phyloP scores from a whole-genome alignment of 2,329 filamentous ascomycete genomes.

The Fusarium illudens region DNA sequence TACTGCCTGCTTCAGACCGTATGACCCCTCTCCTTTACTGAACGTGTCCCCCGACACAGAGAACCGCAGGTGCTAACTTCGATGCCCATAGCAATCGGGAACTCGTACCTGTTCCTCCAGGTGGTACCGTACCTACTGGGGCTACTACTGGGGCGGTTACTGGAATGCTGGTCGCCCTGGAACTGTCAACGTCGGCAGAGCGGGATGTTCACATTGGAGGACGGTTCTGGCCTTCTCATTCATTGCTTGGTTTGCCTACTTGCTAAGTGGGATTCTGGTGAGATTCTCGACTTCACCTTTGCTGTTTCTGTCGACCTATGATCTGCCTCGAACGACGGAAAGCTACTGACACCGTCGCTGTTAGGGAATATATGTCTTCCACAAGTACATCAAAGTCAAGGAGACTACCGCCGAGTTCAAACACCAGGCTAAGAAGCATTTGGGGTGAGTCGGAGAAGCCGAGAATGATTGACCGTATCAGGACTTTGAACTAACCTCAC shows the following conservation, averaged over 20 bases:
- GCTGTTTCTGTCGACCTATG: neutral
- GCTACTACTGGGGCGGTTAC: slow-evolving; percentile 41
- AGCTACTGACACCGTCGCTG: neutral
- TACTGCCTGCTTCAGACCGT: slow-evolving; percentile 39
- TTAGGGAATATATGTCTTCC: slow-evolving; percentile 22
- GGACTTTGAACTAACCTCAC: neutral
- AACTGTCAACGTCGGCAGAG: slow-evolving; percentile 1
- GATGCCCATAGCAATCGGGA: slow-evolving; percentile 14
- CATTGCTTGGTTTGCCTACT: slow-evolving; percentile 32
- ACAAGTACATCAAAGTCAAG: slow-evolving; percentile 13
- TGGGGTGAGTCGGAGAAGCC: neutral
- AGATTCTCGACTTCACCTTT: neutral
- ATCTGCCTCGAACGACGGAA: neutral
- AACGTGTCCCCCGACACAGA: neutral
- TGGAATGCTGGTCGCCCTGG: slow-evolving; percentile 25
- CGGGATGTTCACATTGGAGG: slow-evolving; percentile 36
- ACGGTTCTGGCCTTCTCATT: slow-evolving; percentile 38
- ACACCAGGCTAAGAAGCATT: neutral
- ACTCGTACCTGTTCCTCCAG: slow-evolving; percentile 14
- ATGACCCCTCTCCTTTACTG: neutral
- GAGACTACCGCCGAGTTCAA: slow-evolving; percentile 3
- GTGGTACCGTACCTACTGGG: slow-evolving; percentile 42
- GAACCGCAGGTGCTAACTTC: neutral
- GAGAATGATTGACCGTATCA: neutral
- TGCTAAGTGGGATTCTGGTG: slow-evolving; percentile 36